Evolutionary conservation across 805 yeast genomes (phyloP), one percentile per base, ranked within the genome.

Genomic region (Brettanomyces custersianus): DNA sequence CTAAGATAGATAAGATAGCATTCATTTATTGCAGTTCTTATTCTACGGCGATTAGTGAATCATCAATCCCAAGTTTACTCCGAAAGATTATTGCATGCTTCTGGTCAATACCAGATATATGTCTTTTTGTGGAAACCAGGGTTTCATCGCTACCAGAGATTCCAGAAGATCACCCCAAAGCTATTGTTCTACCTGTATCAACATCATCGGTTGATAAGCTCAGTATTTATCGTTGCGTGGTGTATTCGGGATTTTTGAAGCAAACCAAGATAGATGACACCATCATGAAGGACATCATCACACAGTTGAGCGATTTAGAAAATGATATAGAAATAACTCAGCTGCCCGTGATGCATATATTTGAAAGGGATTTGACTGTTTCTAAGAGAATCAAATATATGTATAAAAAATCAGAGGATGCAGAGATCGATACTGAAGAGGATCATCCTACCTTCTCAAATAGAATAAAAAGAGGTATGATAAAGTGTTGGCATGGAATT

Each of bases 231-330:
- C 54, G 70, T 39, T 70, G 75, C 40, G 55, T 70, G 12, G 43
- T 71, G 5, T 55, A 72, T 19, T 70, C 62, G 39, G 78, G 78
- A 3, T 72, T 70, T 48, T 66, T 66, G 70, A 71, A 67, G 30
- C 46, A 45, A 15, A 45, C 54, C 4, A 36, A 31, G 16, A 35
- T 60, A 16, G 42, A 43, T 35, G 51, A 39, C 20, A 17, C 19
- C 9, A 32, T 56, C 11, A 21, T 57, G 12, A 43, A 42, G 16
- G 41, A 38, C 4, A 44, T 57, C 23, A 25, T 54, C 21, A 17
- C 37, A 7, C 45, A 45, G 16, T 36, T 35, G 8, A 30, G 17
- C 12, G 21, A 20, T 13, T 23, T 16, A n/a, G 28, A 29, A 20
- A 18, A 19, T 25, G 22, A 29, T 12, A 8, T 10, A 4, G 9